These are phyloP conservation scores for Hypoxylon fuscum DNA, from an alignment of 495 filamentous ascomycete genomes.

Conservation along the genomic window DNA sequence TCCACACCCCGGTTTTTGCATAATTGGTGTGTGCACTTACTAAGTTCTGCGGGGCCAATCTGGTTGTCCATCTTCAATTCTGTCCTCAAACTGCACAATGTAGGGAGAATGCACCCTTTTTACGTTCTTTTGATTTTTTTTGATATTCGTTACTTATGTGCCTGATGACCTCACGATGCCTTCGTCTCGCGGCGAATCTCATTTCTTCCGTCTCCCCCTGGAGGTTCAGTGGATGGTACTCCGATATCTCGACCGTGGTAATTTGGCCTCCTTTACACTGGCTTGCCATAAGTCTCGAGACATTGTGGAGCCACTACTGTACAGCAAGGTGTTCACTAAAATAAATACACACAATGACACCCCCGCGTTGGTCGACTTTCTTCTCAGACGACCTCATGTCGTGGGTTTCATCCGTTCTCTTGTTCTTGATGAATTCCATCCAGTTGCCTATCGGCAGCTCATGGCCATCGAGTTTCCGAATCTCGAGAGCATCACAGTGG, in stretches of 20 bases:
- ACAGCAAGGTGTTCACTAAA: conserved; percentile 20
- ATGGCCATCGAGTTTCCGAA: conserved; percentile 31
- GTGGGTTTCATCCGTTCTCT: conserved; percentile 13
- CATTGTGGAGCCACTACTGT: conserved; percentile 27
- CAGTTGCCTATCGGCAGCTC: conserved; percentile 30
- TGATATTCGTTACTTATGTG: not conserved
- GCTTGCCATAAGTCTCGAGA: conserved; percentile 16
- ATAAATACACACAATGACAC: conserved; percentile 17
- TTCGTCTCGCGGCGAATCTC: not conserved
- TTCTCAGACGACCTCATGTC: conserved; percentile 25
- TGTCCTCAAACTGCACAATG: conserved; percentile 5
- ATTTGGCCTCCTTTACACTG: conserved; percentile 25
- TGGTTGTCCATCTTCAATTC: conserved; percentile 12
- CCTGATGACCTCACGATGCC: conserved; percentile 4
- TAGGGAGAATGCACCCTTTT: not conserved
- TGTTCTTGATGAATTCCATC: conserved; percentile 34
- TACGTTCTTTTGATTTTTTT: conserved; percentile 6
- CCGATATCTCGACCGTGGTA: conserved; percentile 20
- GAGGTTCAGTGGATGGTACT: conserved; percentile 36
- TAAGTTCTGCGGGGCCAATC: conserved; percentile 26
- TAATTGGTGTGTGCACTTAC: conserved; percentile 15
- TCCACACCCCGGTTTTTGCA: conserved; percentile 29
- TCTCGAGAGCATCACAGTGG: conserved; percentile 27
- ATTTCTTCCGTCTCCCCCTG: conserved; percentile 23
- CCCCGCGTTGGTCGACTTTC: conserved; percentile 14